Conservation (phyloP, 2,329 filamentous ascomycete genomes). For the Aspergillus neoniger region DNA sequence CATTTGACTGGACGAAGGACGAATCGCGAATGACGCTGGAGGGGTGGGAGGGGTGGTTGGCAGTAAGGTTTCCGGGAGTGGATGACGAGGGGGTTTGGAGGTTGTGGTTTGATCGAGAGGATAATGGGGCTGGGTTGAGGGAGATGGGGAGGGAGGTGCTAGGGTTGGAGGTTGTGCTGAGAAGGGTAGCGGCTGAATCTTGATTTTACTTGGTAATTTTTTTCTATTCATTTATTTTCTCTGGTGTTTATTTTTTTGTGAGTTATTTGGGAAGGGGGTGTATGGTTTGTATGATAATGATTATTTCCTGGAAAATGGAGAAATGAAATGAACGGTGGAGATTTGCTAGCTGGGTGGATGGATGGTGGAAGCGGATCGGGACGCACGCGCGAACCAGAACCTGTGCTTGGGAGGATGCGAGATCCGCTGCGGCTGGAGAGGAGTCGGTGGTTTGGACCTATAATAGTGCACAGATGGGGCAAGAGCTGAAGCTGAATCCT, state of each 20-base stretch:
- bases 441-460: not conserved
- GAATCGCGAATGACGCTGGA: conserved; percentile 24
- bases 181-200: conserved; percentile 20
- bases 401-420: too few relatives aligned
- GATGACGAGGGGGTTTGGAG: conserved; percentile 24
- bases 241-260: too few relatives aligned
- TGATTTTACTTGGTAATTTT: not conserved
- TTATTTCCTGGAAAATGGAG: not conserved
- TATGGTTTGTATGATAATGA: too few relatives aligned
- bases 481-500: too few relatives aligned
- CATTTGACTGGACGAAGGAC: conserved; percentile 26
- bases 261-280: too few relatives aligned
- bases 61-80: conserved; percentile 25
- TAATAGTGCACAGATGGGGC: too few relatives aligned
- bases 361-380: not conserved
- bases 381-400: not conserved
- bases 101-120: conserved; percentile 29
- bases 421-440: not conserved
- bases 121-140: conserved; percentile 26
- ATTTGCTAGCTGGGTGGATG: too few relatives aligned
- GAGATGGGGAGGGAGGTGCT: conserved; percentile 14
- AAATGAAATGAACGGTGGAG: conserved; percentile 1
- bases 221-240: too few relatives aligned
- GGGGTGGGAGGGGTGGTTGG: conserved; percentile 28
- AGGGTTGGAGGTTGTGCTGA: conserved; percentile 27